Percentiles rank a stretch among this genome's conserved stretches.
Evolutionary conservation across 2,329 filamentous ascomycete species (phyloP).

Genomic region (Penicillium italicum): DNA sequence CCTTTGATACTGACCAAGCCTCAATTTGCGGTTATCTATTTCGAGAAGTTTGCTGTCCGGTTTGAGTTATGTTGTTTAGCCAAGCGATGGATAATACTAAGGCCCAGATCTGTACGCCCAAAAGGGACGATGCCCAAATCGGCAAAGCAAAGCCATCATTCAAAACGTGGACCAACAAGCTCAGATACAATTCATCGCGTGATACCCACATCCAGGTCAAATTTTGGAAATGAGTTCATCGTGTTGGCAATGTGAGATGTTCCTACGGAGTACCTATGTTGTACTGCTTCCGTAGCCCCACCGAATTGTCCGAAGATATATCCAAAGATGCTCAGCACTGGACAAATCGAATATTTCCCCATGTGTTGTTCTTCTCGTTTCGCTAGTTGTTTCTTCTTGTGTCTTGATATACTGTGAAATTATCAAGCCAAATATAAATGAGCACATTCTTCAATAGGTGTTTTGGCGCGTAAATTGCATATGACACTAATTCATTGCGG

Average conservation of each 20-base stretch:
- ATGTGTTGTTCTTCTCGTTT: neutral
- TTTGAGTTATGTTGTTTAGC: neutral
- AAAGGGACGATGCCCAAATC: neutral
- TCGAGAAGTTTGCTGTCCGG: neutral
- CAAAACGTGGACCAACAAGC: neutral
- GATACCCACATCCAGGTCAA: neutral
- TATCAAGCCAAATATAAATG: neutral
- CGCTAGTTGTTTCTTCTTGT: neutral
- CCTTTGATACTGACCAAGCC: neutral
- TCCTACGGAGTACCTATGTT: too few relatives aligned
- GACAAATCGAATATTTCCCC: neutral
- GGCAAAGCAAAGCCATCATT: neutral
- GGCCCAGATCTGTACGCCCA: neutral
- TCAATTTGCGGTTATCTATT: neutral
- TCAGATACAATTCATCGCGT: neutral
- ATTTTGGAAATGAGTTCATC: neutral
- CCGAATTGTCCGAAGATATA: neutral
- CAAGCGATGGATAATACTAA: neutral
- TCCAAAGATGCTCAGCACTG: neutral
- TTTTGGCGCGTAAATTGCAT: neutral
- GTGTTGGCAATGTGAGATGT: neutral
- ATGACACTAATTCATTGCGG: neutral
- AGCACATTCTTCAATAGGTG: neutral
- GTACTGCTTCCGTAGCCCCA: neutral
- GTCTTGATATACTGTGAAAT: neutral